These are phyloP conservation scores for Pythium guiyangense DNA, from an alignment of 352 stramenopile species.

Conservation along the genomic window DNA sequence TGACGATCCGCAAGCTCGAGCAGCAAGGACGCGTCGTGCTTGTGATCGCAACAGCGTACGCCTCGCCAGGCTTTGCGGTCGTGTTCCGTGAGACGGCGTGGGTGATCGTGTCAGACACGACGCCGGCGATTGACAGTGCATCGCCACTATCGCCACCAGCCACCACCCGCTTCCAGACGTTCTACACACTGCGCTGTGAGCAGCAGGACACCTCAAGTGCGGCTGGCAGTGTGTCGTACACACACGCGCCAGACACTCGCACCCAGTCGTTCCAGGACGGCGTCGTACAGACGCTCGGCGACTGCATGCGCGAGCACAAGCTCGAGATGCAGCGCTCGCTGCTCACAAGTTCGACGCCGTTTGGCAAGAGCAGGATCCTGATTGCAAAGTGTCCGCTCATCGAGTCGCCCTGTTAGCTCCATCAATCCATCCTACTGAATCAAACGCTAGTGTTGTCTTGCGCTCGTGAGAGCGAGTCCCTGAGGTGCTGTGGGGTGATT, in stretches of 20 bases:
- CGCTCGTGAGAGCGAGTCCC: no score
- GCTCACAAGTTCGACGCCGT: neutral
- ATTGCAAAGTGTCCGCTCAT: neutral
- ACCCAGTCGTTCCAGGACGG: neutral
- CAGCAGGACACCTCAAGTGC: neutral
- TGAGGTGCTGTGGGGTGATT: no score
- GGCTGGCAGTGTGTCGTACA: neutral
- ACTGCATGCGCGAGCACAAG: slow-evolving; percentile 9
- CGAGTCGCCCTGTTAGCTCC: neutral
- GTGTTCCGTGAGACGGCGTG: neutral
- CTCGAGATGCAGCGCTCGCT: slow-evolving; percentile 4
- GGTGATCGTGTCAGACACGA: neutral
- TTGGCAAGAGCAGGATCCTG: neutral
- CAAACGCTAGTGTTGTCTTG: no score
- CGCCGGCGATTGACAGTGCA: neutral
- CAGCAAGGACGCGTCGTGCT: neutral
- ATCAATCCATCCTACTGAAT: no score
- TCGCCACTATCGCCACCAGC: neutral
- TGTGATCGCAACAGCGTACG: neutral
- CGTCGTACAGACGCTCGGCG: slow-evolving; percentile 1
- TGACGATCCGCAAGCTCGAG: neutral
- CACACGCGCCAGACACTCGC: neutral
- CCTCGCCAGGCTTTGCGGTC: no score
- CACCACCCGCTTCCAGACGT: slow-evolving; percentile 4
- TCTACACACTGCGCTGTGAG: slow-evolving; percentile 6